A percentile compares a stretch with the other conserved stretches of the same genome.
These are phyloP conservation scores for Aspergillus arachidicola DNA, from an alignment of 2,329 filamentous ascomycete genomes.

Conservation along the genomic window DNA sequence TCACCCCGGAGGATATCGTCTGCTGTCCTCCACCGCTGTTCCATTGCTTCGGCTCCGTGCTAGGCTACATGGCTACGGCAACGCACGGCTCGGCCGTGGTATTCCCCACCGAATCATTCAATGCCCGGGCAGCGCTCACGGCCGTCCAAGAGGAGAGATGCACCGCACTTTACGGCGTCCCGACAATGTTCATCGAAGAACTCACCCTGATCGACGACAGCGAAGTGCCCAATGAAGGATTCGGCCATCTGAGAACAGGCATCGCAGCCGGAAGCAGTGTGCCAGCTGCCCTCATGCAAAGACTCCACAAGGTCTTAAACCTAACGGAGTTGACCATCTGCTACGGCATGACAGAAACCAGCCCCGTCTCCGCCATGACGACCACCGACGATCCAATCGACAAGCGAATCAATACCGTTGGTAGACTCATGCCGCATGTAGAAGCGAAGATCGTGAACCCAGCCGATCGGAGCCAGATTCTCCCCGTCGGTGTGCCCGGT, in stretches of 20 bases:
- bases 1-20: constrained; percentile 71
- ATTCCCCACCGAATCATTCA: constrained; percentile 84
- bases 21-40: constrained; percentile 63
- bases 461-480: constrained; percentile 57
- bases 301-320: constrained; percentile 71
- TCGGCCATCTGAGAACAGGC: constrained; percentile 75
- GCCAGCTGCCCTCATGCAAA: constrained; percentile 70
- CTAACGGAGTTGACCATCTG: constrained; percentile 85
- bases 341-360: constrained; percentile 96
- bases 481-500: constrained; percentile 69
- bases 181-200: constrained; percentile 92
- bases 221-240: constrained; percentile 53
- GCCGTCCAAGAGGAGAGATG: constrained; percentile 64
- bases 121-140: constrained; percentile 70
- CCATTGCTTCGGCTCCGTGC: constrained; percentile 82
- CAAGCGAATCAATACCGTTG: constrained; percentile 75
- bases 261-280: constrained; percentile 89
- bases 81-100: constrained; percentile 79
- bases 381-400: constrained; percentile 72
- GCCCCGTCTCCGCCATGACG: constrained; percentile 73
- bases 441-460: constrained; percentile 76
- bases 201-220: constrained; percentile 71
- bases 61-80: constrained; percentile 95
- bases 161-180: constrained; percentile 81
- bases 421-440: constrained; percentile 82